Percentiles rank a stretch among this genome's conserved stretches.
These are phyloP conservation scores for Pleurotus ostreatus DNA, from an alignment of 768 basidiomycete species.

Conservation along the genomic window DNA sequence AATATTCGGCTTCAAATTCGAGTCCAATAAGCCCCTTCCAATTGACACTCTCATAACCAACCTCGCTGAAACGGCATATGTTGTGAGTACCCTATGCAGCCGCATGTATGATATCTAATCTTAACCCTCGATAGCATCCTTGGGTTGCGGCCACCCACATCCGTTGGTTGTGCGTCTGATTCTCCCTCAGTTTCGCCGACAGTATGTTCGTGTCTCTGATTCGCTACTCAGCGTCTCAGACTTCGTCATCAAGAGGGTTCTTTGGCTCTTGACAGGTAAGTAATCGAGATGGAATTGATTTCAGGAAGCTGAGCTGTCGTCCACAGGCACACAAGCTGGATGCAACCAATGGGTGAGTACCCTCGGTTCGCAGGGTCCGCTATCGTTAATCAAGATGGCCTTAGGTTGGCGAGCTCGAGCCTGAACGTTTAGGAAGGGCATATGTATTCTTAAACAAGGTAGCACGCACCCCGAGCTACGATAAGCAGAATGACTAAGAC, in stretches of 20 bases:
- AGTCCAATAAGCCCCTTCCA: conserved; percentile 33
- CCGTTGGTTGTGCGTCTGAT: conserved; percentile 48
- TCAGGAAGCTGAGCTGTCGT: conserved; percentile 21
- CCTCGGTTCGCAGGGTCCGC: neutral
- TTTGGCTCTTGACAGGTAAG: conserved; percentile 58
- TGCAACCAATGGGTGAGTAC: conserved; percentile 55
- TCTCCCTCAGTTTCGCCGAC: neutral
- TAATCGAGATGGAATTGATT: neutral
- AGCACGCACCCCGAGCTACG: neutral
- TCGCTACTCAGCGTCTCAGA: conserved; percentile 35
- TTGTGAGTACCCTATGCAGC: conserved; percentile 26
- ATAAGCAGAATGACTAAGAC: too few species aligned
- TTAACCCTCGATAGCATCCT: conserved; percentile 35
- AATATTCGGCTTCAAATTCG: conserved; percentile 44
- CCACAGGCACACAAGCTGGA: conserved; percentile 46
- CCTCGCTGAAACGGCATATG: conserved; percentile 49
- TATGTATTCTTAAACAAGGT: conserved; percentile 65
- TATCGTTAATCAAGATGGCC: neutral
- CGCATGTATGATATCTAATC: neutral
- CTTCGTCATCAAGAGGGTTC: conserved; percentile 52
- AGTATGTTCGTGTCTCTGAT: neutral
- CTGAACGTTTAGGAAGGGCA: conserved; percentile 50
- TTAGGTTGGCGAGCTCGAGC: conserved; percentile 50
- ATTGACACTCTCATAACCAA: conserved; percentile 54
- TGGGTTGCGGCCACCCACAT: conserved; percentile 54